phyloP scores from a whole-genome alignment of 805 yeast genomes.

The Candida mattraensis region DNA sequence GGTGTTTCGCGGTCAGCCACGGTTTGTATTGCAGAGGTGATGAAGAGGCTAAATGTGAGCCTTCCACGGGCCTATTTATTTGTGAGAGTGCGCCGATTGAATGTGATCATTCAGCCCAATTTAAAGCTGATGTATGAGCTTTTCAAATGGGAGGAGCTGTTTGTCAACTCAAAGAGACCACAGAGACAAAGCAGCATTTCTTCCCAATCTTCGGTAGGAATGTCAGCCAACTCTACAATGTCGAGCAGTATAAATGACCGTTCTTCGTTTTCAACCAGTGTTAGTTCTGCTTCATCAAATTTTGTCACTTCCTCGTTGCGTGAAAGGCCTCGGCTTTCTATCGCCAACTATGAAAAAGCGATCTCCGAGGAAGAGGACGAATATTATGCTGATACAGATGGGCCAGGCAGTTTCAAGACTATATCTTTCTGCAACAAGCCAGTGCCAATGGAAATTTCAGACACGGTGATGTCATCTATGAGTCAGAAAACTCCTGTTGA shows the following conservation, averaged over 20 bases:
- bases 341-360: constrained; percentile 17
- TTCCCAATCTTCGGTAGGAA: constrained; percentile 19
- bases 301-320: constrained; percentile 17
- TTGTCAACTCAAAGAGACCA: constrained; percentile 20
- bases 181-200: constrained; percentile 18
- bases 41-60: constrained; percentile 67
- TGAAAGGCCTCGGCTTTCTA: constrained; percentile 16
- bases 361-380: constrained; percentile 23
- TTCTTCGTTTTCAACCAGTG: constrained; percentile 28
- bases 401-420: constrained; percentile 18
- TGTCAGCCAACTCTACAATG: constrained; percentile 18
- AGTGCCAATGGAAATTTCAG: neutral
- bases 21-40: constrained; percentile 92
- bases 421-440: constrained; percentile 7
- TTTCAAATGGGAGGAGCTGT: constrained; percentile 61
- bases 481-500: constrained; percentile 19
- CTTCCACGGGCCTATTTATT: constrained; percentile 79
- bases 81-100: constrained; percentile 86
- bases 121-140: constrained; percentile 88
- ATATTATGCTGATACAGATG: constrained; percentile 18
- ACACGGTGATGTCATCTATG: constrained; percentile 5
- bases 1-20: constrained; percentile 96
- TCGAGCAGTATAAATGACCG: constrained; percentile 21
- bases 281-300: constrained; percentile 21
- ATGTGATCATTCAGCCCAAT: constrained; percentile 93